phyloP scores from a whole-genome alignment of 2,329 filamentous ascomycete genomes.

The Exophiala spinifera region DNA sequence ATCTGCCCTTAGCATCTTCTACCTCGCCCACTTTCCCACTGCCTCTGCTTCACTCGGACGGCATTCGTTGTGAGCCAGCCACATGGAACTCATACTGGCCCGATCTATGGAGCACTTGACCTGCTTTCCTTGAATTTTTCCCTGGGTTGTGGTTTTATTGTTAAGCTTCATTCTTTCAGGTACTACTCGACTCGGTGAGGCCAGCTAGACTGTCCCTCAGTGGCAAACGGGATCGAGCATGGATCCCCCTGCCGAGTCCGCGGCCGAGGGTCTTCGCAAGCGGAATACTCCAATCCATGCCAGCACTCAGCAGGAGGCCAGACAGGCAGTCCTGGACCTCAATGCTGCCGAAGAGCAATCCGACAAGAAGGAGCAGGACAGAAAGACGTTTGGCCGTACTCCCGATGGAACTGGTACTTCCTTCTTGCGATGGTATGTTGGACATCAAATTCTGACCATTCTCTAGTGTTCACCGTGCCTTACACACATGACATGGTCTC shows the following conservation, averaged over 20 bases:
- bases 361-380: slow-evolving; percentile 50
- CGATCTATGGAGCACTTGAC: background rate
- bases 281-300: slow-evolving; percentile 41
- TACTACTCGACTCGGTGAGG: background rate
- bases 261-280: slow-evolving; percentile 46
- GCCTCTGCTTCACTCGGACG: background rate
- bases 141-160: background rate
- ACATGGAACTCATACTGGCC: background rate
- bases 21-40: background rate
- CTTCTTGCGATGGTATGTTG: background rate
- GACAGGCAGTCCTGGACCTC: slow-evolving; percentile 48
- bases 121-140: background rate
- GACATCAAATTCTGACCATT: background rate
- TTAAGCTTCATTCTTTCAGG: background rate
- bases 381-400: slow-evolving; percentile 86
- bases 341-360: slow-evolving; percentile 47
- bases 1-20: background rate
- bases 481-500: slow-evolving; percentile 99
- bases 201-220: no score
- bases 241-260: slow-evolving; percentile 13
- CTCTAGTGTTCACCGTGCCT: slow-evolving; percentile 85
- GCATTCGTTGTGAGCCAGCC: background rate
- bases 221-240: background rate
- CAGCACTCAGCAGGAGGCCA: slow-evolving; percentile 39
- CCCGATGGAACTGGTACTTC: slow-evolving; percentile 78